Conservation (phyloP, 2,329 filamentous ascomycete genomes). For the Fusarium sambucinum region DNA sequence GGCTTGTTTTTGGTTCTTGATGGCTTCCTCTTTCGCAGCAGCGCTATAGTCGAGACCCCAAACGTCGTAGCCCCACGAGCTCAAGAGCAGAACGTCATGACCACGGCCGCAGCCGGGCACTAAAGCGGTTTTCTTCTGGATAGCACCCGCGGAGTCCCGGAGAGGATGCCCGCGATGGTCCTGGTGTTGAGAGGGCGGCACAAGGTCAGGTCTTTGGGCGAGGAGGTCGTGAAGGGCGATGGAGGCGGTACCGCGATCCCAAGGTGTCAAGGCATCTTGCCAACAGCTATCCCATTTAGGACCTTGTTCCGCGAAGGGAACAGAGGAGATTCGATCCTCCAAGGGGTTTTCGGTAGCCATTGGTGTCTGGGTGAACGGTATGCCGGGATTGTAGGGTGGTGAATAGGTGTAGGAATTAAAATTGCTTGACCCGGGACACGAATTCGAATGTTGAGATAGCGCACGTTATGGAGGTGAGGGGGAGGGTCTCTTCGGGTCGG, state of each 20-base stretch:
- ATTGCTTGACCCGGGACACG: conserved; percentile 5
- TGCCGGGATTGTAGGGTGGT: background rate
- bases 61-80: conserved; percentile 80
- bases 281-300: conserved; percentile 63
- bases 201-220: conserved; percentile 58
- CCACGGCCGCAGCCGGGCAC: conserved; percentile 87
- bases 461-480: conserved; percentile 32
- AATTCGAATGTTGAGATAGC: conserved; percentile 24
- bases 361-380: conserved; percentile 23
- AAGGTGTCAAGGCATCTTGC: conserved; percentile 61
- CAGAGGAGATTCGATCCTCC: conserved; percentile 52
- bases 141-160: conserved; percentile 41
- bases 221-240: conserved; percentile 67
- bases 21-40: conserved; percentile 60
- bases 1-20: conserved; percentile 56
- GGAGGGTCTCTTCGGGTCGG: conserved; percentile 34
- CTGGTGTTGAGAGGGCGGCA: conserved; percentile 54
- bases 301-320: conserved; percentile 53
- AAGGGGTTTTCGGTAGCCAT: conserved; percentile 45
- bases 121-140: conserved; percentile 63
- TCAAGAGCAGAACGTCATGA: conserved; percentile 82
- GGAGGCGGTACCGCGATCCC: conserved; percentile 67
- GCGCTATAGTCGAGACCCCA: conserved; percentile 78
- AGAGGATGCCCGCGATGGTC: conserved; percentile 49
- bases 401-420: background rate